A percentile compares a stretch with the other conserved stretches of the same genome.
phyloP scores from a whole-genome alignment of 1,139 yeast species.

The Komagataea norvegica region DNA sequence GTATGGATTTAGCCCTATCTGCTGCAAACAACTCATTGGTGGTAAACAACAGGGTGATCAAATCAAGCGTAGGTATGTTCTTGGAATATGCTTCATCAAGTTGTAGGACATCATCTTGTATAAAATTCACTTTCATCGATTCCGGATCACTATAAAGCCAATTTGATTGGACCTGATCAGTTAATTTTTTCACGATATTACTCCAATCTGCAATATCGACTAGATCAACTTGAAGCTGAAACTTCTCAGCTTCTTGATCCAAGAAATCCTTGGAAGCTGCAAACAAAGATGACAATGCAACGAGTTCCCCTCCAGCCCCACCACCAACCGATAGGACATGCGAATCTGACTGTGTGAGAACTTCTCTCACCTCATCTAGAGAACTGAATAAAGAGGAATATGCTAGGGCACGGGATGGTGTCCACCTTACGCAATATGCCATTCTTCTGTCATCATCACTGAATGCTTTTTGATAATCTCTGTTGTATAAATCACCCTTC shows the following conservation, averaged over 20 bases:
- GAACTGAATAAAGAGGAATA: conserved; percentile 62
- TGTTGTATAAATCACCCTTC: conserved; percentile 60
- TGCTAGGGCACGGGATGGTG: conserved; percentile 75
- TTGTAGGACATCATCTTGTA: conserved; percentile 46
- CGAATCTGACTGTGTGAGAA: conserved; percentile 12
- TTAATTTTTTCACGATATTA: conserved; percentile 42
- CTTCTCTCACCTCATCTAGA: conserved; percentile 38
- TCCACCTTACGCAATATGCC: conserved; percentile 83
- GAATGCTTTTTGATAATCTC: conserved; percentile 71
- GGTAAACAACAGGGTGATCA: conserved; percentile 75
- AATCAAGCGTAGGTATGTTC: conserved; percentile 27
- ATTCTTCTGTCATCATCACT: conserved; percentile 55
- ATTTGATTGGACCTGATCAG: conserved; percentile 38
- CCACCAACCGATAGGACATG: conserved; percentile 72
- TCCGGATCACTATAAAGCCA: conserved; percentile 46
- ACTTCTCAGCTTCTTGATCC: conserved; percentile 14
- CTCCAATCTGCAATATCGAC: conserved; percentile 83
- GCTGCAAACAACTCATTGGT: conserved; percentile 81
- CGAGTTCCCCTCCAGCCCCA: conserved; percentile 84
- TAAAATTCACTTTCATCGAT: conserved; percentile 42
- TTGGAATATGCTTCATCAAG: conserved; percentile 18
- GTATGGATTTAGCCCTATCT: conserved; percentile 56
- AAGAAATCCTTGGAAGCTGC: conserved; percentile 42
- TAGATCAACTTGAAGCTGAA: conserved; percentile 42
- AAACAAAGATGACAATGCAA: conserved; percentile 61